Conservation (phyloP, 1,139 yeast genomes). For the Sugiyamaella pinicola region DNA sequence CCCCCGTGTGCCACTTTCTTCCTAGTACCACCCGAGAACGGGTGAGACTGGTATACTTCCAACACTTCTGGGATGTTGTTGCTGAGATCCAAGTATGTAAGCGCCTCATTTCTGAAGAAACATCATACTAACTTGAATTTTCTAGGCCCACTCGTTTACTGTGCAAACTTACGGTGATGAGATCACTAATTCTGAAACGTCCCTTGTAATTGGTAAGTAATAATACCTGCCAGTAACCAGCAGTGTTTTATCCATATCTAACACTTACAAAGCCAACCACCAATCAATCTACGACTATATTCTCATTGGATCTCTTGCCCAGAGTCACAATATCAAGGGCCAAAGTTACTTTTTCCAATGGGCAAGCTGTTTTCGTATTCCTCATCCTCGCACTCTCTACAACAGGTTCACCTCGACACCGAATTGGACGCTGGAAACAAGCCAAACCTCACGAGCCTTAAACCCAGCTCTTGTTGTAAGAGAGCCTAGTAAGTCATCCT, state of each 20-base stretch:
- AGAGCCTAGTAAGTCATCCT: slow-evolving; percentile 2
- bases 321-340: slow-evolving; percentile 30
- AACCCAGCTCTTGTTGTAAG: slow-evolving; percentile 18
- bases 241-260: background rate
- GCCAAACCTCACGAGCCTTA: slow-evolving; percentile 29
- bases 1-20: slow-evolving; percentile 8
- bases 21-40: slow-evolving; percentile 1
- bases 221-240: background rate
- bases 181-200: slow-evolving; percentile 26
- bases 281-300: slow-evolving; percentile 57
- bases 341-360: slow-evolving; percentile 36
- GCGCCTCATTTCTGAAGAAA: background rate
- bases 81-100: slow-evolving; percentile 7
- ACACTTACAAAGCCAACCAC: slow-evolving; percentile 50
- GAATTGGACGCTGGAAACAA: slow-evolving; percentile 39
- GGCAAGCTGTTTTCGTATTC: slow-evolving; percentile 34
- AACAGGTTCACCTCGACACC: slow-evolving; percentile 30
- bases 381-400: slow-evolving; percentile 31
- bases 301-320: slow-evolving; percentile 51
- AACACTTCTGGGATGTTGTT: slow-evolving; percentile 15
- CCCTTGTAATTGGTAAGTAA: slow-evolving; percentile 27
- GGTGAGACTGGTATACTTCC: slow-evolving; percentile 4
- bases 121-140: background rate
- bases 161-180: slow-evolving; percentile 26
- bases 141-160: slow-evolving; percentile 3